Evolutionary conservation across 257 asterid genomes (phyloP).

Genomic region (Vinca minor): DNA sequence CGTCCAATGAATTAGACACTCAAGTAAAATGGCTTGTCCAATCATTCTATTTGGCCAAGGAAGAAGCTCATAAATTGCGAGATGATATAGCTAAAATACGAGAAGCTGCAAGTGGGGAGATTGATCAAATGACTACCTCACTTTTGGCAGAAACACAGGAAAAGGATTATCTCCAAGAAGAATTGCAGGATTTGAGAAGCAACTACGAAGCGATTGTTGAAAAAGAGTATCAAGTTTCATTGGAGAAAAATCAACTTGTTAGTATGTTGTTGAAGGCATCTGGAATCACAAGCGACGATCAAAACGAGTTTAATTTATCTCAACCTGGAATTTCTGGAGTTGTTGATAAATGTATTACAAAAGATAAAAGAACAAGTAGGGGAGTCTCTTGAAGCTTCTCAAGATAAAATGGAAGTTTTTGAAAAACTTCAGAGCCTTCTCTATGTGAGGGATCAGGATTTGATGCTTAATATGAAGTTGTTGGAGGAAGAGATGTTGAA

Average conservation of each 20-base stretch:
- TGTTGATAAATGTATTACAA: conserved; percentile 47
- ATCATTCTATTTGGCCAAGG: conserved; percentile 43
- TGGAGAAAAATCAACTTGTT: conserved; percentile 52
- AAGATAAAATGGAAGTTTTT: conserved; percentile 27
- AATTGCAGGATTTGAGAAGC: conserved; percentile 49
- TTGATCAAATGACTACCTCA: conserved; percentile 47
- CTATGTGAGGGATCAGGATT: conserved; percentile 55
- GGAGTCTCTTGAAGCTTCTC: conserved; percentile 36
- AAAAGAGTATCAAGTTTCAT: conserved; percentile 12
- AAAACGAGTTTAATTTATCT: conserved; percentile 27
- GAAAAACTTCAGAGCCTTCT: conserved; percentile 56
- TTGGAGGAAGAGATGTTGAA: conserved; percentile 52
- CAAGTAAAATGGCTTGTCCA: conserved; percentile 56
- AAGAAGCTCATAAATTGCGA: conserved; percentile 48
- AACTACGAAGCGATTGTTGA: conserved; percentile 26
- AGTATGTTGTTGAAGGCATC: conserved; percentile 59
- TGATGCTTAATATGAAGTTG: conserved; percentile 43
- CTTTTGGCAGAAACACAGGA: conserved; percentile 57
- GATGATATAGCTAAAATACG: conserved; percentile 42
- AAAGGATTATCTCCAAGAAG: conserved; percentile 43
- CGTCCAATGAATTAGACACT: conserved; percentile 39
- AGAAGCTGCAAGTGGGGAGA: conserved; percentile 47
- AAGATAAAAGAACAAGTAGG: conserved; percentile 46
- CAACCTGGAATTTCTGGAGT: conserved; percentile 35
- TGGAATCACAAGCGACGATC: conserved; percentile 38